Evolutionary conservation across 2,329 filamentous ascomycete genomes (phyloP).

Genomic region (Didymella pinodella): DNA sequence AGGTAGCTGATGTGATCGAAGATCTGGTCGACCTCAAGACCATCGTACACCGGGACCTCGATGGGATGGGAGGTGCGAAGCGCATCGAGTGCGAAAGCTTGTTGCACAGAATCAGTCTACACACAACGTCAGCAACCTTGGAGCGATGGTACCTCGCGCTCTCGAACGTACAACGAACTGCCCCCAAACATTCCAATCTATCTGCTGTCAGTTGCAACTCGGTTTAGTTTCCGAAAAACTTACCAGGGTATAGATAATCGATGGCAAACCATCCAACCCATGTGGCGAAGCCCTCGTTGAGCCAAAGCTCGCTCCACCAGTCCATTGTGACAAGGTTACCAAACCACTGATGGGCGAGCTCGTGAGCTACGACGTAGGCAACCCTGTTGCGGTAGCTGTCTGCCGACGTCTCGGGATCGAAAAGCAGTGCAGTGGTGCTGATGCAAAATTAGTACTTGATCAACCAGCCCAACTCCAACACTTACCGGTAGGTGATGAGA

Average conservation of each 20-base stretch:
- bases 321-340: conserved; percentile 96
- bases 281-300: conserved; percentile 96
- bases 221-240: conserved; percentile 15
- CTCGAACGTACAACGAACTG: conserved; percentile 81
- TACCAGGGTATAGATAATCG: conserved; percentile 84
- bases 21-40: conserved; percentile 95
- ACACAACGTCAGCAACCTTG: conserved; percentile 49
- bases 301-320: conserved; percentile 90
- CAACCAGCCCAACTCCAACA: background rate
- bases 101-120: conserved; percentile 88
- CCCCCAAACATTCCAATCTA: conserved; percentile 96
- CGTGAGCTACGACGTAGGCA: conserved; percentile 97
- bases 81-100: conserved; percentile 87
- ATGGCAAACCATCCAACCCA: conserved; percentile 97
- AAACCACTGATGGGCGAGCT: conserved; percentile 96
- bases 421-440: conserved; percentile 88
- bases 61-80: conserved; percentile 94
- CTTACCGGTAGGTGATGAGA: conserved; percentile 83
- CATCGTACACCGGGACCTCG: conserved; percentile 92
- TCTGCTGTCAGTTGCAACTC: conserved; percentile 18
- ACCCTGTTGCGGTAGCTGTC: conserved; percentile 90
- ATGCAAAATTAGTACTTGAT: conserved; percentile 12
- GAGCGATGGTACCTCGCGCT: conserved; percentile 60
- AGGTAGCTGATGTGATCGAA: conserved; percentile 97
- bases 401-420: conserved; percentile 90